phyloP scores from a whole-genome alignment of 192 early-diverging fungal species.

The Funneliformis mosseae region DNA sequence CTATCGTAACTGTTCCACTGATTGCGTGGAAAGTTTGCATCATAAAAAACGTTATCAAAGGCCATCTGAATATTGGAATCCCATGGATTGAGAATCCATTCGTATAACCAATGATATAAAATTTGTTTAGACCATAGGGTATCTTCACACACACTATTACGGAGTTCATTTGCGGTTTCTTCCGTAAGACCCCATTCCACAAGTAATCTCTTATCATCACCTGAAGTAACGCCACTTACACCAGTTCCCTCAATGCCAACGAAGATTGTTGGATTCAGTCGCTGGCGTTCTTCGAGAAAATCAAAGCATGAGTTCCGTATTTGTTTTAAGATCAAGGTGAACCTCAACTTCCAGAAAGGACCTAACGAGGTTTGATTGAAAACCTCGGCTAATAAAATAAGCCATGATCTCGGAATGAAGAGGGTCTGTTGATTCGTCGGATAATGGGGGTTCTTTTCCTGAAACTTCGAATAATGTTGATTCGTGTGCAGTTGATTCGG shows the following conservation, averaged over 20 bases:
- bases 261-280: not conserved
- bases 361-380: not conserved
- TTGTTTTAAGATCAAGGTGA: not conserved
- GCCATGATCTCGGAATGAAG: not conserved
- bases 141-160: not conserved
- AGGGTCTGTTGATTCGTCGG: not conserved
- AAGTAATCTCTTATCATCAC: slow-evolving; percentile 11
- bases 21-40: not conserved
- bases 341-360: not conserved
- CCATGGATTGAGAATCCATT: not conserved
- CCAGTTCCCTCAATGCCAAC: not conserved
- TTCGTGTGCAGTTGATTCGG: too few relatives aligned
- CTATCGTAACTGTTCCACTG: slow-evolving; percentile 2
- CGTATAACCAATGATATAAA: slow-evolving; percentile 5
- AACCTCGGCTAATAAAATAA: not conserved
- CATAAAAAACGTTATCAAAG: not conserved
- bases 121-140: not conserved
- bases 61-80: not conserved
- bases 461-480: too few relatives aligned
- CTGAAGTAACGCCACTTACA: not conserved
- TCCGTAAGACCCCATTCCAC: slow-evolving; percentile 15
- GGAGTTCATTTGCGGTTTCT: not conserved
- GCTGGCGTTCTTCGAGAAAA: not conserved
- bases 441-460: too few relatives aligned
- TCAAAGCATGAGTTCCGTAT: not conserved